Base-by-base conservation (phyloP, 108 stramenopile species). In the Nannochloropsis oceanica region DNA sequence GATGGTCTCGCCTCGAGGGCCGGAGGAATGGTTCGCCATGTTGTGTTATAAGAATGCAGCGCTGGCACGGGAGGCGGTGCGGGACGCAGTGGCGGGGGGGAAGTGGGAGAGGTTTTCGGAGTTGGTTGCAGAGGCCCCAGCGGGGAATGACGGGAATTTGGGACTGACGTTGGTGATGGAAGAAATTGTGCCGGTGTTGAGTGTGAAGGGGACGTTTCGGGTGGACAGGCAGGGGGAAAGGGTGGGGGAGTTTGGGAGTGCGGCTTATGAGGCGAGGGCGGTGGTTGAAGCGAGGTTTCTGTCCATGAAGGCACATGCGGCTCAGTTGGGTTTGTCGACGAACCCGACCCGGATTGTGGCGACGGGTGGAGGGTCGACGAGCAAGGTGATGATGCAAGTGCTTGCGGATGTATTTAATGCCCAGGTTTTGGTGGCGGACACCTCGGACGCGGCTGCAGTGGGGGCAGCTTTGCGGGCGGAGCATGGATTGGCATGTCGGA, bases 31-130 rank as follows among this genome's bases (percentile, higher is more conserved):
- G 73, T 85, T 89, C 26, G 88, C 84, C 27, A 86, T 90, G 85
- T 86, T 90, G 25, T 88, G 88, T 25, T 90, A 89, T 86, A 86
- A 86, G 73, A 90, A 90, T 88, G 90, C 88, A 14, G 43, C 86
- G 10, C 26, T 86, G 43, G 27, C 79, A 8, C 86, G 89, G 27
- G 79, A 88, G 46, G 46, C 82, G 13, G 81, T 90, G 44, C 82
- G 88, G n/a, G 88, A 86, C 25, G 81, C 79, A 43, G 44, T 79
- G 44, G 87, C 84, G 27, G 43, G 22, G 22, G 84, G 82, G 20
- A 27, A 43, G 46, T 90, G 90, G 90, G 59, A 12, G 13, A 44
- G 42, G 20, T 88, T 90, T 44, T 86, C 87, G 43, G 43, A 42
- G 26, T 18, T 87, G 25, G 79, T 90, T 79, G 46, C 27, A 18